Base-by-base conservation (phyloP, 2,329 filamentous ascomycete species). In the Dissoconium aciculare region DNA sequence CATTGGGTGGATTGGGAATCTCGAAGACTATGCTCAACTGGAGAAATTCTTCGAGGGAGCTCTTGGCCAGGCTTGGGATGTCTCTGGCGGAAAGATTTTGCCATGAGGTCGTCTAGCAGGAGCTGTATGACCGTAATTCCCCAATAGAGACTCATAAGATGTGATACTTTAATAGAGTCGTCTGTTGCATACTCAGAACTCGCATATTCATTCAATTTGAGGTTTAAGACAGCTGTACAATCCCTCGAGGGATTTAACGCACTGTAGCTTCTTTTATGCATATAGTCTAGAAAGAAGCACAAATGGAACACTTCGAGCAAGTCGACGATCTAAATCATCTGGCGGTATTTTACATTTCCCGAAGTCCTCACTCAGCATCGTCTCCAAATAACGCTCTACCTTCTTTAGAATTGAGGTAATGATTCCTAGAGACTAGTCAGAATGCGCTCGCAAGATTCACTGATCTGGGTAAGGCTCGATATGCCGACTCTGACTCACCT, bases 341-440 rank as follows among this genome's bases (percentile, higher is more conserved):
- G 8, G 8, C 8, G 19, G n/a, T 23, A 23, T 8, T 23, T 23
- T 8, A 8, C 19, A 8, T 8, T 23, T 23, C 19, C 19, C n/a
- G 8, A 8, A 23, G 8, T n/a, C 8, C 19, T n/a, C 19, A 23
- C 19, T n/a, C 19, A 23, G 8, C 19, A 23, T n/a, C 19, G 8
- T 23, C 19, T 23, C n/a, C 19, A 23, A 23, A 32, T 27, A n/a
- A 16, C 30, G 24, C 17, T 15, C 30, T 17, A n/a, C 25, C 16
- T 11, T 13, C 34, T 26, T 31, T 34, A 9, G 27, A 36, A 21
- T 29, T 30, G 6, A 36, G 16, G 17, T 32, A 33, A 13, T 16
- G 26, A 27, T 30, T 33, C 30, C 30, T 36, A 28, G n/a, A 13
- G n/a, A 28, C 13, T 12, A 13, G 24, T 17, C 30, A 33, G 31